Evolutionary conservation across 768 basidiomycete genomes (phyloP), one percentile per base, ranked within the genome.

Genomic region (Lentinula edodes): DNA sequence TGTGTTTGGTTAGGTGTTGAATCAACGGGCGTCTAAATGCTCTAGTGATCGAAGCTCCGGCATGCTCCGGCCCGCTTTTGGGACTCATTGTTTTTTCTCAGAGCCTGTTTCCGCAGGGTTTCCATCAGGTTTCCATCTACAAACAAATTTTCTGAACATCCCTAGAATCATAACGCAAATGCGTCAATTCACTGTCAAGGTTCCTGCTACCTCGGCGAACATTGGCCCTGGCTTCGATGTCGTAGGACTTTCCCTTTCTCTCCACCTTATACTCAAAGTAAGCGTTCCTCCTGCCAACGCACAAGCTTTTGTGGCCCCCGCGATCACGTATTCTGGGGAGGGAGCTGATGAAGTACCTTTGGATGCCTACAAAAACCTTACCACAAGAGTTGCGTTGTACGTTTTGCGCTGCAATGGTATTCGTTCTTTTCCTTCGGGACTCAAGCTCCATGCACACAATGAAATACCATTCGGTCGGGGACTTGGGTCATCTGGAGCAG

Each of bases 171-270:
- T 9, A 35, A 16, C 13, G 16, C 15, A 35, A 13, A 59, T 59
- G 58, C 50, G 45, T 23, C 72, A 65, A 12, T 83, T 94, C 75
- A 80, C 78, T 41, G 93, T 99, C 73, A 84, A 81, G 64, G 90
- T 98, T 57, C 96, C 96, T 9, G 94, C 94, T n/a, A 98, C 96
- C 2, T 95, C 95, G 64, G 96, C 96, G 65, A 99, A 99, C 78
- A 95, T 99, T 70, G 96, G 96, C 2, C 96, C 96, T 43, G 96
- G 96, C 28, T 99, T 99, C 75, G 97, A 99, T 73, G 97, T 98
- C 64, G 94, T 98, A 65, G 97, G 97, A n/a, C 88, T 99, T 64
- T 95, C 96, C 0, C 86, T 98, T 23, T 93, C 93, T 1, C 84
- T 97, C 35, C 82, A 88, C 66, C 83, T 98, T 66, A 88, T 85